Base-by-base conservation (phyloP, 768 basidiomycete genomes). In the Boletellus emodensis region DNA sequence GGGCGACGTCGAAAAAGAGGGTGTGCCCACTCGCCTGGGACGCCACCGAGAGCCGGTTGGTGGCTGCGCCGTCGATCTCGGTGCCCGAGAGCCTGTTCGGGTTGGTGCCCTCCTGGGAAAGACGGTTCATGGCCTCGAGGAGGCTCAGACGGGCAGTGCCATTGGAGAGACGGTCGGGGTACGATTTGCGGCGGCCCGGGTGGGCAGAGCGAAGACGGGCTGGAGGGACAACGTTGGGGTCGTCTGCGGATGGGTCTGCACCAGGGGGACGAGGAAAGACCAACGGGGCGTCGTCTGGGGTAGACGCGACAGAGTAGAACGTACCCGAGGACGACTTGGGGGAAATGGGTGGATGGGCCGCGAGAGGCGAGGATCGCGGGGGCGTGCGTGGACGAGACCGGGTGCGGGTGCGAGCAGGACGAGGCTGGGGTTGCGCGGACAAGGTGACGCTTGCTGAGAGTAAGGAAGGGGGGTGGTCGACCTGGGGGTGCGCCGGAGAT, bases 11-110 rank as follows among this genome's bases (percentile, higher is more conserved):
- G 20, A 53, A 66, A 43, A 67, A 66, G 18, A 60, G 48, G 3
- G 65, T 68, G 22, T 62, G 57, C 1, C 64, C 64, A 14, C 64
- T 66, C 15, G 54, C 46, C 26, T 58, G 53, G 15, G 66, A 68
- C 0, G 48, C 41, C 2, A 56, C 34, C 0, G 64, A 66, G 41
- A 68, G 55, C 1, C 64, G 59, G 14, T 61, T 62, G 30, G 30
- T 8, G 7, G 30, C 30, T 32, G 30, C 22, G 2, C 12, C 42
- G 8, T 59, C 52, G 0, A 33, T 11, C 20, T 52, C 59, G 14
- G 57, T 52, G 14, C 24, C 40, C 1, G 60, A 51, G 30, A 47
- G 40, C 37, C 38, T 17, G 14, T 44, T 11, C 6, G 20, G 42
- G 13, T 30, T 33, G 6, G 42, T 18, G 13, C 35, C 28, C 45